A percentile compares a stretch with the other conserved stretches of the same genome.
These are phyloP conservation scores for Gaultheria prostrata DNA, from an alignment of 148 eudicot species.

Conservation along the genomic window DNA sequence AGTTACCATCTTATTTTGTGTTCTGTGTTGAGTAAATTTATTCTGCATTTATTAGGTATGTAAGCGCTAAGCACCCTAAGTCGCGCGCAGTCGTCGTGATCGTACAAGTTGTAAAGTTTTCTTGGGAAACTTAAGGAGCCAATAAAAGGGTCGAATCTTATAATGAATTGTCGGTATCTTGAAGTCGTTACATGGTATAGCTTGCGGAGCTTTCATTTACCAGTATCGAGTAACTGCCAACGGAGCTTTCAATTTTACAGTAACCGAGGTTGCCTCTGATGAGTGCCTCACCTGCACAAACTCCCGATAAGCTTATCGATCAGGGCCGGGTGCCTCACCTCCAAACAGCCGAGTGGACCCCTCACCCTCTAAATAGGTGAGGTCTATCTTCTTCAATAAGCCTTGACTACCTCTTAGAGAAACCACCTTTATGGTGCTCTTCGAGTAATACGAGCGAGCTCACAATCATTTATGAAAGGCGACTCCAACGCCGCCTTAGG, in stretches of 20 bases:
- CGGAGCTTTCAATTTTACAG: not conserved
- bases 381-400: too few relatives aligned
- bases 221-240: not conserved
- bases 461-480: too few relatives aligned
- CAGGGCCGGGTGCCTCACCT: not conserved
- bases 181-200: not conserved
- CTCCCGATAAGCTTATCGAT: not conserved
- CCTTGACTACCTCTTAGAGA: too few relatives aligned
- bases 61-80: not conserved
- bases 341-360: not conserved
- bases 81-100: too few relatives aligned
- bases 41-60: not conserved
- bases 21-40: not conserved
- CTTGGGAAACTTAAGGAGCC: too few relatives aligned
- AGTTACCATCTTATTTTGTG: not conserved
- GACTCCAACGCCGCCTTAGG: too few relatives aligned
- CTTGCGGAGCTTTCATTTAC: not conserved
- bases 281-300: not conserved
- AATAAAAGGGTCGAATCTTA: not conserved
- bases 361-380: too few relatives aligned
- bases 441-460: not conserved
- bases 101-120: too few relatives aligned
- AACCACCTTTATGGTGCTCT: not conserved
- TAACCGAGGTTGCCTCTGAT: not conserved
- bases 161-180: not conserved